Evolutionary conservation across 805 yeast genomes (phyloP).

Genomic region (Candida oleophila): DNA sequence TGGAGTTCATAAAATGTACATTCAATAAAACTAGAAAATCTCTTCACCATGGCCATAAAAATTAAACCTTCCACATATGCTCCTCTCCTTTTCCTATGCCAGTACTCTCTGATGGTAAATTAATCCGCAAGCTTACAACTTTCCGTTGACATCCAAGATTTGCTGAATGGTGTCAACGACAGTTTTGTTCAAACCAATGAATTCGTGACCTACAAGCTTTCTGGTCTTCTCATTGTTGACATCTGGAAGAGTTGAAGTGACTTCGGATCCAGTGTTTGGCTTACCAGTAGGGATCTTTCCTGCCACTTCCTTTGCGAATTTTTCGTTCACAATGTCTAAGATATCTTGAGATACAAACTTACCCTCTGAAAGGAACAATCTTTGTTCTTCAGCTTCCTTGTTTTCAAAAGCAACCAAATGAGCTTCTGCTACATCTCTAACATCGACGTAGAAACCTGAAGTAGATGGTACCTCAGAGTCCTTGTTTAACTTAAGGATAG

Average conservation of each 20-base stretch:
- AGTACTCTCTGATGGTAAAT: too few relatives aligned
- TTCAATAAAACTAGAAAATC: too few relatives aligned
- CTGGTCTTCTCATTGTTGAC: slow-evolving; percentile 34
- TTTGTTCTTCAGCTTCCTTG: slow-evolving; percentile 19
- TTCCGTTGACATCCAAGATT: slow-evolving; percentile 12
- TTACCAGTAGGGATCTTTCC: slow-evolving; percentile 32
- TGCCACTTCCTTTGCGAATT: slow-evolving; percentile 20
- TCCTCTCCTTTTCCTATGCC: too few relatives aligned
- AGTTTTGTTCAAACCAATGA: slow-evolving; percentile 36
- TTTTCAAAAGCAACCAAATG: slow-evolving; percentile 33
- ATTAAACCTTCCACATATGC: too few relatives aligned
- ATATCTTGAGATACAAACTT: slow-evolving; percentile 33
- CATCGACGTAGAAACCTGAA: slow-evolving; percentile 30
- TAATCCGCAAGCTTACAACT: too few relatives aligned
- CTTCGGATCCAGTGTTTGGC: slow-evolving; percentile 28
- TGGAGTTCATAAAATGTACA: too few relatives aligned
- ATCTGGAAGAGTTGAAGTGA: slow-evolving; percentile 26
- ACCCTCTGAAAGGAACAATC: slow-evolving; percentile 35
- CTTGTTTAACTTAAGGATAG: slow-evolving; percentile 15
- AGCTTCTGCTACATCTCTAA: slow-evolving; percentile 31
- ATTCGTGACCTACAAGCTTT: slow-evolving; percentile 34
- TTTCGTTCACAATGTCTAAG: slow-evolving; percentile 29
- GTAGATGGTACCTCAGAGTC: slow-evolving; percentile 20
- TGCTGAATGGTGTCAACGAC: slow-evolving; percentile 44
- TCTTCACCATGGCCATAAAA: too few relatives aligned